A percentile compares a stretch with the other conserved stretches of the same genome.
These are phyloP conservation scores for Acorus calamus DNA, from an alignment of 106 monocot species.

Conservation along the genomic window DNA sequence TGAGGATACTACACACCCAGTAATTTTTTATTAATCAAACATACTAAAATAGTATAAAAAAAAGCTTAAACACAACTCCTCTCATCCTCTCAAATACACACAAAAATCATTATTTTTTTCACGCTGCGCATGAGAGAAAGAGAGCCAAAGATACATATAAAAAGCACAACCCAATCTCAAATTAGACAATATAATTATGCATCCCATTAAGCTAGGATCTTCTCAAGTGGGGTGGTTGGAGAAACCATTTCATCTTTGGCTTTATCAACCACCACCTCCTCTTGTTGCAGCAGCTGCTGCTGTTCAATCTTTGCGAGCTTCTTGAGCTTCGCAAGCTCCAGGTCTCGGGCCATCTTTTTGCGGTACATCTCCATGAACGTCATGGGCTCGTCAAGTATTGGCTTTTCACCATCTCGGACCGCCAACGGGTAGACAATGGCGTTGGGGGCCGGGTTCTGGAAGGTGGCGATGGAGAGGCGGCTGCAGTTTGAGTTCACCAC, in stretches of 20 bases:
- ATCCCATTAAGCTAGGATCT: slow-evolving; percentile 42
- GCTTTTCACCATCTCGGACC: slow-evolving; percentile 63
- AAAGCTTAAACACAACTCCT: no score
- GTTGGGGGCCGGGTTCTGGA: slow-evolving; percentile 85
- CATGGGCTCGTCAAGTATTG: slow-evolving; percentile 73
- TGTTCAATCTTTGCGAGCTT: slow-evolving; percentile 52
- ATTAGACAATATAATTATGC: no score
- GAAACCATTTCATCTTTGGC: slow-evolving; percentile 2
- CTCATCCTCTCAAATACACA: no score
- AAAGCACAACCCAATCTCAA: no score
- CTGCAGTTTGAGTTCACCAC: slow-evolving; percentile 83
- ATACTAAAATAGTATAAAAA: no score
- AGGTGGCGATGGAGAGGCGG: slow-evolving; percentile 79
- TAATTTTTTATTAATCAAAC: no score
- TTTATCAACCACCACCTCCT: slow-evolving; percentile 2
- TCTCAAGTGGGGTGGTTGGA: slow-evolving; percentile 1
- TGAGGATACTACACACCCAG: no score
- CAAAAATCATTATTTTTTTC: no score
- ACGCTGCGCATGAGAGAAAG: no score
- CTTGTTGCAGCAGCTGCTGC: slow-evolving; percentile 10
- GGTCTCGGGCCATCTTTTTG: slow-evolving; percentile 69
- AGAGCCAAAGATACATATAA: no score
- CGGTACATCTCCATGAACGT: slow-evolving; percentile 80
- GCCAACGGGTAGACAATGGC: slow-evolving; percentile 73
- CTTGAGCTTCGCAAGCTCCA: slow-evolving; percentile 80